Evolutionary conservation across 345 rosid genomes (phyloP).

Genomic region (Geranium brycei): DNA sequence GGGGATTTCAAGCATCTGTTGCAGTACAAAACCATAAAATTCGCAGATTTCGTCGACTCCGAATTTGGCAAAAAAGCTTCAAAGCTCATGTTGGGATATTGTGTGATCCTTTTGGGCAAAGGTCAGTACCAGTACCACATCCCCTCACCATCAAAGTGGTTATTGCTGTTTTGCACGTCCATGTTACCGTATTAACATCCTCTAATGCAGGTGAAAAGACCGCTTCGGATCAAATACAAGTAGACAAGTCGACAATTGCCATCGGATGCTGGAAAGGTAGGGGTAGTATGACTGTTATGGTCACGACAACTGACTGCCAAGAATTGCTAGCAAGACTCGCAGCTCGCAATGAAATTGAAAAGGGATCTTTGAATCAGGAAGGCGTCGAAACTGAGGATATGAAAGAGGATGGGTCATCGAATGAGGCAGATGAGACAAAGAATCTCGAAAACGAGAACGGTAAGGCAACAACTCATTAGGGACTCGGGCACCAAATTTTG

Average conservation of each 20-base stretch:
- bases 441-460: constrained; percentile 3
- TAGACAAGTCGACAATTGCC: constrained; percentile 47
- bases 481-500: not conserved
- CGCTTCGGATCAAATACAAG: constrained; percentile 20
- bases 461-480: not conserved
- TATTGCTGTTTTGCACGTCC: not conserved
- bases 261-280: constrained; percentile 94
- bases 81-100: constrained; percentile 65
- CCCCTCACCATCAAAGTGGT: too few species aligned
- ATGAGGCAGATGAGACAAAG: constrained; percentile 13
- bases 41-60: constrained; percentile 44
- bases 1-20: constrained; percentile 75
- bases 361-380: constrained; percentile 16
- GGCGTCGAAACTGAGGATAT: not conserved
- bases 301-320: constrained; percentile 65
- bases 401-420: not conserved
- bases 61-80: constrained; percentile 63
- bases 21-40: constrained; percentile 68
- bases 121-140: constrained; percentile 24
- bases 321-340: constrained; percentile 63
- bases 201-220: constrained; percentile 26
- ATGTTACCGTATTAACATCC: not conserved
- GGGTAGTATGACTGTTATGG: constrained; percentile 73
- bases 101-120: constrained; percentile 49
- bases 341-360: constrained; percentile 22